Percentiles rank a stretch among this genome's conserved stretches.
Conservation (phyloP, 371 early-diverging fungal species). For the Neoconidiobolus thromboides region DNA sequence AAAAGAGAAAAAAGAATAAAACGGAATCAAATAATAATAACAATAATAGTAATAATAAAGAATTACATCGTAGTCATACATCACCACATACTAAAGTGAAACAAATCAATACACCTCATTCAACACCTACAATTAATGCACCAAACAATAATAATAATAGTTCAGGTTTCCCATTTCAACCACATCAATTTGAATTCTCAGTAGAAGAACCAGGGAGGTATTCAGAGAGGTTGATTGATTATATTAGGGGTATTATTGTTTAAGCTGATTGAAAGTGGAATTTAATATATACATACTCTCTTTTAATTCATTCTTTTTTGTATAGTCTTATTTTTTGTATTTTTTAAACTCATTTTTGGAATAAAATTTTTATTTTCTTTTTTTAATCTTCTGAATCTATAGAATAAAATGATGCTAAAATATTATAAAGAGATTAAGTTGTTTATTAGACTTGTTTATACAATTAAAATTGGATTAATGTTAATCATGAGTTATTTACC, state of each 20-base stretch:
- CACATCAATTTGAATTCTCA: conserved; percentile 17
- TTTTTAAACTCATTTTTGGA: no score
- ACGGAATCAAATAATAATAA: background rate
- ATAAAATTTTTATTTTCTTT: no score
- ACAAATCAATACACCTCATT: background rate
- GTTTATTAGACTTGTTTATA: no score
- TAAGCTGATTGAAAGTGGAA: background rate
- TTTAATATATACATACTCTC: no score
- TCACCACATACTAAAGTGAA: background rate
- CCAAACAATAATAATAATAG: background rate
- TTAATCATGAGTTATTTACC: no score
- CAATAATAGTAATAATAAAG: background rate
- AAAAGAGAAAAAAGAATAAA: no score
- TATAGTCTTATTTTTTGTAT: no score
- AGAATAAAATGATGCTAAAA: no score
- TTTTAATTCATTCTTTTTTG: no score
- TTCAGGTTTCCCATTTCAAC: background rate
- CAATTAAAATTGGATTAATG: no score
- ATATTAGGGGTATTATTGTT: conserved; percentile 16
- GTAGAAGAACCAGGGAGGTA: conserved; percentile 41
- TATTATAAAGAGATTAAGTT: no score
- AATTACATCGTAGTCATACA: background rate
- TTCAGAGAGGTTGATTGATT: conserved; percentile 25
- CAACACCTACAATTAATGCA: background rate
- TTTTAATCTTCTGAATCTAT: no score